These are phyloP conservation scores for Cystobasidium onofrii DNA, from an alignment of 768 basidiomycete genomes.

Conservation along the genomic window DNA sequence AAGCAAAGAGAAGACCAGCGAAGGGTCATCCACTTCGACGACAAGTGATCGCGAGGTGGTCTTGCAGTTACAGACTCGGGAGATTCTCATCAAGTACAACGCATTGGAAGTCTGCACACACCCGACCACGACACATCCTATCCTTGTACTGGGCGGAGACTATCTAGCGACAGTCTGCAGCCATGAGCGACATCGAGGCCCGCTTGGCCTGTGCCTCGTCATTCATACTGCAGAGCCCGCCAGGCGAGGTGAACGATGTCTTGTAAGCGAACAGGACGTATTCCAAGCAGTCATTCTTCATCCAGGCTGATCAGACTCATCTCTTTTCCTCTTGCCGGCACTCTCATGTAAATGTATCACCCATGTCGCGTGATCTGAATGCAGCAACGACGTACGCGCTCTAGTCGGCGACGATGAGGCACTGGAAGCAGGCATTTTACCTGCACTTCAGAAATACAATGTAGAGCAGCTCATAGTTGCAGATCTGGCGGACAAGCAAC, in stretches of 20 bases:
- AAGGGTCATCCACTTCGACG: no score
- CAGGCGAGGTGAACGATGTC: slow-evolving; percentile 94
- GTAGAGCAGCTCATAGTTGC: slow-evolving; percentile 76
- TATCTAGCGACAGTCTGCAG: no score
- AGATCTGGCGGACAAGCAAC: slow-evolving; percentile 65
- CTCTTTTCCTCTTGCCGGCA: background rate
- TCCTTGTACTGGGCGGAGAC: no score
- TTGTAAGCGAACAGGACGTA: slow-evolving; percentile 56
- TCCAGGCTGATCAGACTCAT: no score
- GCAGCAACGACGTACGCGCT: slow-evolving; percentile 66
- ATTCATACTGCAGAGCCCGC: slow-evolving; percentile 81
- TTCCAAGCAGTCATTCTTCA: background rate
- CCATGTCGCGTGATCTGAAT: slow-evolving; percentile 5
- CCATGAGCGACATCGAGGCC: slow-evolving; percentile 20
- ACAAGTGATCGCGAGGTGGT: no score
- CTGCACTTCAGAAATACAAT: slow-evolving; percentile 76
- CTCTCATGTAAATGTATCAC: no score
- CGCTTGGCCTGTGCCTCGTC: slow-evolving; percentile 53
- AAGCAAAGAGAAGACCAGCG: no score
- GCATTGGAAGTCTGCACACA: no score
- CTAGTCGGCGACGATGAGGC: slow-evolving; percentile 78
- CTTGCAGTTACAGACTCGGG: no score
- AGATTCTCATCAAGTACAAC: no score
- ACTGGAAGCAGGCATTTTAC: slow-evolving; percentile 68
- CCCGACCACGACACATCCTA: no score